Conservation (phyloP, 441 rosid species). For the Lepidium campestre region DNA sequence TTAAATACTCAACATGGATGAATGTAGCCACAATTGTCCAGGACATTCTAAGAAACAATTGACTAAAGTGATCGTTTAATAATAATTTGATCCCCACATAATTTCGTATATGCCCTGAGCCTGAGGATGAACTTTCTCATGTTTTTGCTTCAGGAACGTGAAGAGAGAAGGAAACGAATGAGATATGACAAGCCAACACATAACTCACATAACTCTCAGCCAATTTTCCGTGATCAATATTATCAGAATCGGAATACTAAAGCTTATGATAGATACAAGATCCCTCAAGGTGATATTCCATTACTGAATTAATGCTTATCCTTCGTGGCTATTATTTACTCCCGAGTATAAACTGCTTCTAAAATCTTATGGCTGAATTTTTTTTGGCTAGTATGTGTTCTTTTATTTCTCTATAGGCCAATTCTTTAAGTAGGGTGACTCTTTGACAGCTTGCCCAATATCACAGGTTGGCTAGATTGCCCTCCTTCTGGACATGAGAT, state of each 20-base stretch:
- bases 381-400: not conserved
- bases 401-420: not conserved
- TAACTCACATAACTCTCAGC: conserved; percentile 43
- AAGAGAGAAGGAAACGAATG: conserved; percentile 81
- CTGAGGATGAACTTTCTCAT: not conserved
- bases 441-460: conserved; percentile 18
- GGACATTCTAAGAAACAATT: not conserved
- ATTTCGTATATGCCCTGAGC: not conserved
- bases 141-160: conserved; percentile 64
- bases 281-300: conserved; percentile 70
- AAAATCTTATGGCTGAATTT: not conserved
- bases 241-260: conserved; percentile 42
- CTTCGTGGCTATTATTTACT: not conserved
- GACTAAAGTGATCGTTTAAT: not conserved
- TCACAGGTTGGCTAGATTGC: conserved; percentile 94
- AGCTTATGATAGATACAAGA: conserved; percentile 62
- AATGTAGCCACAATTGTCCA: not conserved
- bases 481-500: conserved; percentile 78
- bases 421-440: conserved; percentile 12
- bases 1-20: not conserved
- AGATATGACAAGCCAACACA: conserved; percentile 57
- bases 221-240: conserved; percentile 41
- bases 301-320: not conserved
- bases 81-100: not conserved
- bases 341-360: not conserved